Conservation (phyloP, 495 filamentous ascomycete genomes). For the Penicillium coprophilum region DNA sequence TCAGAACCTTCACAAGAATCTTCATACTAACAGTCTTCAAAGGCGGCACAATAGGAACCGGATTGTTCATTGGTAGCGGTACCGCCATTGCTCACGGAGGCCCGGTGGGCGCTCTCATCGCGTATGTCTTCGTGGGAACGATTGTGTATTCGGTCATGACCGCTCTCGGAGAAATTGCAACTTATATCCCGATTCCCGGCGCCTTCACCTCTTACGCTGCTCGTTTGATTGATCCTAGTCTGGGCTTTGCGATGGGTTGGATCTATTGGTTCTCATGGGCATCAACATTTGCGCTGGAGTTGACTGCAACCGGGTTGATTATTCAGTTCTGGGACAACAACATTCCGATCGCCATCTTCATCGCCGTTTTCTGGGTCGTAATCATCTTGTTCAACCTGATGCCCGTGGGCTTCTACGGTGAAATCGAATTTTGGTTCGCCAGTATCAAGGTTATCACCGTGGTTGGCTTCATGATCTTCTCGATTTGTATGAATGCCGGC, state of each 20-base stretch:
- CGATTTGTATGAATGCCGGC: conserved; percentile 66
- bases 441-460: conserved; percentile 65
- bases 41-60: conserved; percentile 78
- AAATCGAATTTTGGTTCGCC: conserved; percentile 70
- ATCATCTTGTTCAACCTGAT: conserved; percentile 68
- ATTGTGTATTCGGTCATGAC: conserved; percentile 62
- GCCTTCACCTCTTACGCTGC: conserved; percentile 74
- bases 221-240: conserved; percentile 67
- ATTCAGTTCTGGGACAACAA: conserved; percentile 69
- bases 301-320: conserved; percentile 70
- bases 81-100: conserved; percentile 63
- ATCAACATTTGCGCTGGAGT: conserved; percentile 71
- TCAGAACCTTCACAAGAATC: not conserved
- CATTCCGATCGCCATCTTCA: conserved; percentile 67
- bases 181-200: conserved; percentile 74
- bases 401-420: conserved; percentile 56
- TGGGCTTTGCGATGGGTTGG: conserved; percentile 82
- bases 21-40: conserved; percentile 51
- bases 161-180: conserved; percentile 68
- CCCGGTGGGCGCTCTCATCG: conserved; percentile 68
- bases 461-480: conserved; percentile 62
- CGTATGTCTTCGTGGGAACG: conserved; percentile 63
- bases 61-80: conserved; percentile 76
- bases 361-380: conserved; percentile 71
- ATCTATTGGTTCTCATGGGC: conserved; percentile 66